Base-by-base conservation (phyloP, 2,329 filamentous ascomycete genomes). In the Nemania diffusa region DNA sequence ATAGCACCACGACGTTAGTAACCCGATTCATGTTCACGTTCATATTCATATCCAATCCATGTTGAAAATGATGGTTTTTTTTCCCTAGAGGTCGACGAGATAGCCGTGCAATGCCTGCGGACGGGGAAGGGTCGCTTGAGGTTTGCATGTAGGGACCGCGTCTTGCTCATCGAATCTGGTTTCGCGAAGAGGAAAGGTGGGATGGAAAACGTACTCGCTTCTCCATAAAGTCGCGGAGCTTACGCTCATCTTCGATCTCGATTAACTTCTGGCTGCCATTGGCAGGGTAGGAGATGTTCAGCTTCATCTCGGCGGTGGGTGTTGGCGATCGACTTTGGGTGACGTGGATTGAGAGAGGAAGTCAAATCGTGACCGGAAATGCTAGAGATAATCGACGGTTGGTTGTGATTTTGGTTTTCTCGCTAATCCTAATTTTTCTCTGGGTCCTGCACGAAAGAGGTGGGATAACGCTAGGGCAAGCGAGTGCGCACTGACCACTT, bases 231-330 rank as follows among this genome's bases (percentile, higher is more conserved):
- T 96, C 89, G 83, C 93, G 92, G 84, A 98, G 90, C 90, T 97
- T 97, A 87, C 94, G 94, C 87, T 99, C 97, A 92, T 99, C 97
- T 82, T 99, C 96, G 79, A 99, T 87, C 79, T 99, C 97, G 87
- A 99, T 91, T 83, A 99, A 90, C 90, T 99, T 99, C 86, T 99
- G 96, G 82, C 94, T 96, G 91, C 96, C 96, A 87, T 98, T 98
- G 91, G 95, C 93, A 87, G 96, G 96, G 91, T 94, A 97, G 79
- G 84, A 87, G 80, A 89, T 87, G 86, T 89, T 89, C 84, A 89
- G 84, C 87, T 92, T 92, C 90, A 92, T 92, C 86, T 87, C 86
- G 84, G 82, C 84, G 81, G 73, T 74, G 69, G 71, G 73, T 72
- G 80, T 77, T 70, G 68, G 75, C 71, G 72, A 74, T 76, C 74